phyloP scores from a whole-genome alignment of 73 alveolate species.

The Tetrahymena borealis region DNA sequence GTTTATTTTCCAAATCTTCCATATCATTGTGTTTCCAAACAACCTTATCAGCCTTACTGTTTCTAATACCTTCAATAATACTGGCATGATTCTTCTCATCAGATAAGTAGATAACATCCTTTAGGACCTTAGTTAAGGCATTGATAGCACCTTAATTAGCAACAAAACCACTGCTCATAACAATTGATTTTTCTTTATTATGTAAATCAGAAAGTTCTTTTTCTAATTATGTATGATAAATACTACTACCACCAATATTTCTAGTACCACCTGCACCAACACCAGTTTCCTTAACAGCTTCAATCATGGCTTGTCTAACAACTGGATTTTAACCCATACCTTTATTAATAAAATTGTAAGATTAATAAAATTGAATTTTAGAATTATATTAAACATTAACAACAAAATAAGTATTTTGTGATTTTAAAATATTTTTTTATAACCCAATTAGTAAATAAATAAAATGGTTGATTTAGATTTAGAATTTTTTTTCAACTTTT shows the following conservation, averaged over 20 bases:
- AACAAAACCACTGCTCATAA: conserved; percentile 63
- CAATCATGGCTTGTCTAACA: conserved; percentile 55
- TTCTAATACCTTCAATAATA: conserved; percentile 64
- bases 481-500: no score
- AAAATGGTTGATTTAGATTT: no score
- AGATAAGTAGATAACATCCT: conserved; percentile 52
- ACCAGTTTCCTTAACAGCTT: conserved; percentile 50
- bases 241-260: conserved; percentile 74
- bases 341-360: neutral
- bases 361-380: no score
- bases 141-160: conserved; percentile 71
- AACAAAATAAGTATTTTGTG: no score
- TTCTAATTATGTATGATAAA: conserved; percentile 57
- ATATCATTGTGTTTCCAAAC: conserved; percentile 65
- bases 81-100: conserved; percentile 77
- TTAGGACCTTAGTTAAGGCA: conserved; percentile 51
- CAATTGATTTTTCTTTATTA: conserved; percentile 54
- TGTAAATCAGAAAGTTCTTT: conserved; percentile 64
- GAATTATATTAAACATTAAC: no score
- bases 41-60: conserved; percentile 42
- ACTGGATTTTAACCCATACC: conserved; percentile 66
- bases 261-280: conserved; percentile 85
- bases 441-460: no score
- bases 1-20: conserved; percentile 49
- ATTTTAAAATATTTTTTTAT: no score